These are phyloP conservation scores for Lathyrus aphaca DNA, from an alignment of 306 rosid species.

Conservation along the genomic window DNA sequence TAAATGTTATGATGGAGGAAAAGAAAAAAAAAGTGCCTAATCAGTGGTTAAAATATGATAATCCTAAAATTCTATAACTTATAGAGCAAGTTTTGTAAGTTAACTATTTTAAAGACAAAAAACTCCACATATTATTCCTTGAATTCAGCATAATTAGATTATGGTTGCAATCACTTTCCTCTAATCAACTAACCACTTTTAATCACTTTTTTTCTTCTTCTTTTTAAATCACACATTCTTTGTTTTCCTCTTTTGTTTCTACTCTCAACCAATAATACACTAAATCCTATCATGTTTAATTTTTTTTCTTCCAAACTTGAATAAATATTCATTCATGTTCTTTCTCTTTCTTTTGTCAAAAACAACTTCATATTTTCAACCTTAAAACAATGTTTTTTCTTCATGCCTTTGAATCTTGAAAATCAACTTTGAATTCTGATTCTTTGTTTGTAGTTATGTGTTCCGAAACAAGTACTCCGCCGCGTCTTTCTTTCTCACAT, in stretches of 20 bases:
- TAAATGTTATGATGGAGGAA: conserved; percentile 4
- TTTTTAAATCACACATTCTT: conserved; percentile 3
- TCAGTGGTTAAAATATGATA: conserved; percentile 54
- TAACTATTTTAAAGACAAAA: conserved; percentile 35
- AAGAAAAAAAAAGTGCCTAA: conserved; percentile 46
- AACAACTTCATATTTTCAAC: conserved; percentile 34
- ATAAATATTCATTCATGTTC: conserved; percentile 36
- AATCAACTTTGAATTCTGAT: not conserved
- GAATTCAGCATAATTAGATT: conserved; percentile 45
- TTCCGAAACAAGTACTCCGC: conserved; percentile 65
- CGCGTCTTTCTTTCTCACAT: conserved; percentile 75
- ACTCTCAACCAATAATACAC: conserved; percentile 39
- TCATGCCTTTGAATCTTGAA: not conserved
- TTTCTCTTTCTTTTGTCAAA: conserved; percentile 38
- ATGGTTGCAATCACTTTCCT: conserved; percentile 43
- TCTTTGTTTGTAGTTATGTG: conserved; percentile 48
- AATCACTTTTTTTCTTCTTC: conserved; percentile 30
- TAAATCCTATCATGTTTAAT: conserved; percentile 40
- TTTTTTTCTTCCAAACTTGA: conserved; percentile 7
- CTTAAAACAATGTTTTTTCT: conserved; percentile 31
- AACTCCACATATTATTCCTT: conserved; percentile 45
- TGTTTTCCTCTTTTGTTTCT: conserved; percentile 46
- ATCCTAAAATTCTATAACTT: conserved; percentile 42
- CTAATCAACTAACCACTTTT: conserved; percentile 49
- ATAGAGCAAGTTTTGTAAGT: conserved; percentile 38